These are phyloP conservation scores for Rhodotorula taiwanensis DNA, from an alignment of 768 basidiomycete genomes.

Conservation along the genomic window DNA sequence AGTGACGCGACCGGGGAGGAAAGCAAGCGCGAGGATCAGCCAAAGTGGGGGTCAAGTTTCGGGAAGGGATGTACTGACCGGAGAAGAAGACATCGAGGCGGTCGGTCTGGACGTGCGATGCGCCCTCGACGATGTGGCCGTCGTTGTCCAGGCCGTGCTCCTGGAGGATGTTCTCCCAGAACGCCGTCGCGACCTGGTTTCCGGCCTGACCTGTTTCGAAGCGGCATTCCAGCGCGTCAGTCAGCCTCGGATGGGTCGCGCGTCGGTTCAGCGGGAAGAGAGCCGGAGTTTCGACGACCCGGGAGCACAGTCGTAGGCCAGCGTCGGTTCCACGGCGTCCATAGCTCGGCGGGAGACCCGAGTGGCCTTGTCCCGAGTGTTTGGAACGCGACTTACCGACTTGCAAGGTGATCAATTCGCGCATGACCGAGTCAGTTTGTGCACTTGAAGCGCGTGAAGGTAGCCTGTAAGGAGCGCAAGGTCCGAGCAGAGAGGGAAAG, in stretches of 20 bases:
- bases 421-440: background rate
- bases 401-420: constrained; percentile 33
- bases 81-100: constrained; percentile 29
- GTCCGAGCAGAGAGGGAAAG: background rate
- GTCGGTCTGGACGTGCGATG: constrained; percentile 37
- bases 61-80: background rate
- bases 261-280: too few species aligned
- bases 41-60: too few species aligned
- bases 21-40: too few species aligned
- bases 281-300: background rate
- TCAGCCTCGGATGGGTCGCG: too few species aligned
- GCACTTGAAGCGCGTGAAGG: background rate
- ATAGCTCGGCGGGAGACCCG: too few species aligned
- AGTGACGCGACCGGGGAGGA: background rate
- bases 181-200: constrained; percentile 58
- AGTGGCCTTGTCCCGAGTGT: too few species aligned
- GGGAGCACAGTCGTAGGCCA: too few species aligned
- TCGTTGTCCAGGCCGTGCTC: constrained; percentile 73
- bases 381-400: constrained; percentile 13
- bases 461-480: too few species aligned
- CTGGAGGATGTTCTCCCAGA: constrained; percentile 79
- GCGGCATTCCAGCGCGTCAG: background rate
- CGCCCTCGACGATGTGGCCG: constrained; percentile 45
- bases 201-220: constrained; percentile 52
- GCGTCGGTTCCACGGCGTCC: too few species aligned